Evolutionary conservation across 176 grass and related monocot genomes (phyloP).

Genomic region (Lolium perenne): DNA sequence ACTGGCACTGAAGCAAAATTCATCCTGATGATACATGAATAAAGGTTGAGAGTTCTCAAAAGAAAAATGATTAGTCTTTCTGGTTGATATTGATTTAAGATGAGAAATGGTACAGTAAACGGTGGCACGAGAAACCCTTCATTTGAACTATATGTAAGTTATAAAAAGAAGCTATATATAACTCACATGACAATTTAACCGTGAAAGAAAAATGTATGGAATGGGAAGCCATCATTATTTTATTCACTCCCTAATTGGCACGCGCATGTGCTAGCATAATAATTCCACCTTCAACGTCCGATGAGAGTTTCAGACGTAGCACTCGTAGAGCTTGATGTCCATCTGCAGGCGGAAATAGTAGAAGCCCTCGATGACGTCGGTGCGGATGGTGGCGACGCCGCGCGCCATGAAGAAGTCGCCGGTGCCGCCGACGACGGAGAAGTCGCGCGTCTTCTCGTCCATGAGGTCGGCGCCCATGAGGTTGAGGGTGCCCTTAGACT

Average conservation of each 20-base stretch:
- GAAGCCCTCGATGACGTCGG: neutral
- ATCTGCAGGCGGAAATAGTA: constrained; percentile 51
- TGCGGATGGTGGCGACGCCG: constrained; percentile 44
- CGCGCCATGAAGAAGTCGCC: constrained; percentile 63
- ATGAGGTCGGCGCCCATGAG: constrained; percentile 50
- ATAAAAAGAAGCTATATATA: too few relatives aligned
- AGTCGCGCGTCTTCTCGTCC: constrained; percentile 27
- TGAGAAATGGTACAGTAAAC: too few relatives aligned
- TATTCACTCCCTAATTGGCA: neutral
- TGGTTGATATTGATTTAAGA: too few relatives aligned
- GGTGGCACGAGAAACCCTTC: too few relatives aligned
- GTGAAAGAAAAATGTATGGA: neutral
- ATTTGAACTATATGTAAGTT: too few relatives aligned
- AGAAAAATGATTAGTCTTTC: too few relatives aligned
- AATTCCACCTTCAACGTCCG: neutral
- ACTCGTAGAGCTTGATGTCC: constrained; percentile 58
- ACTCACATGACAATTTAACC: too few relatives aligned
- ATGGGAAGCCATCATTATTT: neutral
- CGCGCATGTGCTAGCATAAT: neutral
- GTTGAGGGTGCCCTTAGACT: constrained; percentile 39
- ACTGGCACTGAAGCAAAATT: too few relatives aligned
- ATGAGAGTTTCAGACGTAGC: constrained; percentile 26
- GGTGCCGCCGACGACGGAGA: constrained; percentile 55
- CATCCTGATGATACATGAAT: too few relatives aligned
- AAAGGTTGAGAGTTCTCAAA: too few relatives aligned